These are phyloP conservation scores for Pelargonium nanum DNA, from an alignment of 345 rosid species.

Conservation along the genomic window DNA sequence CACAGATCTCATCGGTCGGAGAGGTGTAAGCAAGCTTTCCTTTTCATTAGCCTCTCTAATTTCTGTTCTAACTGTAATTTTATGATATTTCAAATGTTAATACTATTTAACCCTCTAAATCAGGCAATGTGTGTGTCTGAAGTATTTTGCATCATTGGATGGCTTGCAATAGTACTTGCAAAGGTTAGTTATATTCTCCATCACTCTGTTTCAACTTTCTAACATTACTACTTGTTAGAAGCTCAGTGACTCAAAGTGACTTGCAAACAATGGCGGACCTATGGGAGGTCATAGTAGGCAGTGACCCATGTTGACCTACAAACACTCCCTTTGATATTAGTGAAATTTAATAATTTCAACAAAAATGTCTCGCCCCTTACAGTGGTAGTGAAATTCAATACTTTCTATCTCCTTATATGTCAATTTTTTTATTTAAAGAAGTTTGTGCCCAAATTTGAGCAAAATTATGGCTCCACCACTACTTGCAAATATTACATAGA, in stretches of 20 bases:
- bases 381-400: too few species aligned
- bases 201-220: not conserved
- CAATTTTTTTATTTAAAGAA: too few species aligned
- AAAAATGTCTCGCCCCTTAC: too few species aligned
- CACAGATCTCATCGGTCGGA: constrained; percentile 34
- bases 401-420: too few species aligned
- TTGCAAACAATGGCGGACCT: too few species aligned
- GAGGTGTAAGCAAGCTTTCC: constrained; percentile 5
- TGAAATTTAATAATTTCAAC: too few species aligned
- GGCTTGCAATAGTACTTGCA: constrained; percentile 32
- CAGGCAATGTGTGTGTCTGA: constrained; percentile 37
- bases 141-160: constrained; percentile 23
- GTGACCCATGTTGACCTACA: too few species aligned
- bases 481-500: too few species aligned
- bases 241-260: not conserved
- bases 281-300: too few species aligned
- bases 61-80: not conserved
- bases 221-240: not conserved
- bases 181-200: constrained; percentile 17
- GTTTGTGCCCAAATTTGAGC: too few species aligned
- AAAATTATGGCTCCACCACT: too few species aligned
- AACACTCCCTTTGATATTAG: too few species aligned
- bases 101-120: not conserved
- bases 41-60: not conserved
- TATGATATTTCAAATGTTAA: not conserved